Percentiles rank a stretch among this genome's conserved stretches.
Conservation (phyloP, 129 eudicot species). For the Tagetes patula region DNA sequence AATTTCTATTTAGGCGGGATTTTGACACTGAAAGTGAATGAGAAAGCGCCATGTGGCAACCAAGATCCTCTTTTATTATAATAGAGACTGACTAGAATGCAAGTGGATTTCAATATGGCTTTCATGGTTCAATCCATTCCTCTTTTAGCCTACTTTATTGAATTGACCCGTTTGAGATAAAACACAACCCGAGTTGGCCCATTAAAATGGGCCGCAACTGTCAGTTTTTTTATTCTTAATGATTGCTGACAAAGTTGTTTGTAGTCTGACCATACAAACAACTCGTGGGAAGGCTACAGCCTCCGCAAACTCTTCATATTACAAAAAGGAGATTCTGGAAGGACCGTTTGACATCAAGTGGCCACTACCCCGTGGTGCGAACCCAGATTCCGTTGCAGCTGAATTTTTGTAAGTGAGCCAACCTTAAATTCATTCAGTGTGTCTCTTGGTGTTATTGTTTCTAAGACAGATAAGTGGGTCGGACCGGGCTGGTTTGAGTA, state of each 20-base stretch:
- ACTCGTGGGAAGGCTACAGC: conserved; percentile 28
- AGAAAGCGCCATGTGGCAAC: too few relatives aligned
- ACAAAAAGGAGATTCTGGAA: conserved; percentile 33
- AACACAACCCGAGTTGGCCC: background rate
- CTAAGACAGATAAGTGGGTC: background rate
- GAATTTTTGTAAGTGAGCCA: conserved; percentile 36
- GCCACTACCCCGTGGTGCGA: conserved; percentile 38
- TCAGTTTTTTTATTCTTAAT: background rate
- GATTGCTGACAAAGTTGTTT: conserved; percentile 12
- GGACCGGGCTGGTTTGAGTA: background rate
- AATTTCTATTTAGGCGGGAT: too few relatives aligned
- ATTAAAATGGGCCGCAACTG: background rate
- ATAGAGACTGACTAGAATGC: too few relatives aligned
- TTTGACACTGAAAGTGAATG: too few relatives aligned
- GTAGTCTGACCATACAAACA: conserved; percentile 37
- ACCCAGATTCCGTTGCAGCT: conserved; percentile 41
- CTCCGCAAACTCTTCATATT: conserved; percentile 15
- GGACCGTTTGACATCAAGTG: conserved; percentile 36
- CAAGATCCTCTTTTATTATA: too few relatives aligned
- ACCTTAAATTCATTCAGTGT: conserved; percentile 3
- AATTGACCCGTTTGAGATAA: conserved; percentile 15
- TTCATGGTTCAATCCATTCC: background rate
- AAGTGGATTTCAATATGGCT: background rate
- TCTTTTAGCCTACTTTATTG: background rate
- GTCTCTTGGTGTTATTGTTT: conserved; percentile 4